Evolutionary conservation across 2,329 filamentous ascomycete genomes (phyloP).

Genomic region (Chalaropsis ovoidea): DNA sequence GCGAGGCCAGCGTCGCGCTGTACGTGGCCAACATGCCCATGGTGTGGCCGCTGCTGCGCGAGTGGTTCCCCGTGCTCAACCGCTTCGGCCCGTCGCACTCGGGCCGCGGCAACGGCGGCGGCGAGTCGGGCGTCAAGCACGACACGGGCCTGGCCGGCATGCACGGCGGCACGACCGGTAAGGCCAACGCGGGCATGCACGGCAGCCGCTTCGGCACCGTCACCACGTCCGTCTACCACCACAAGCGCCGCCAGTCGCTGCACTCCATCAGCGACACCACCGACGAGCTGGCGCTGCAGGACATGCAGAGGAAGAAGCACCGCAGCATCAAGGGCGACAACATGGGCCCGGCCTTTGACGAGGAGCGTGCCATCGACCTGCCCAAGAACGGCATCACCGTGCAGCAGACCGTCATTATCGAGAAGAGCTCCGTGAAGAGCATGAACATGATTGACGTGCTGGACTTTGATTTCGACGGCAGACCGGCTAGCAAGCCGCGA

Average conservation of each 20-base stretch:
- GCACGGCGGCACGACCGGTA: slow-evolving; percentile 6
- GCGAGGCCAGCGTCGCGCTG: slow-evolving; percentile 39
- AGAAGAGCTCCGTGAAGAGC: slow-evolving; percentile 15
- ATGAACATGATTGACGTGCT: not conserved
- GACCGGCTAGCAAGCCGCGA: slow-evolving; percentile 17
- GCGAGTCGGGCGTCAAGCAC: slow-evolving; percentile 12
- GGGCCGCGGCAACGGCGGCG: slow-evolving; percentile 17
- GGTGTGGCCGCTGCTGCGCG: slow-evolving; percentile 37
- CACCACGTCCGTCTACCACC: slow-evolving; percentile 22
- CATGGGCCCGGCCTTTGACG: slow-evolving; percentile 7
- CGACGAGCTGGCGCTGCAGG: slow-evolving; percentile 20
- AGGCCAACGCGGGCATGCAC: slow-evolving; percentile 18
- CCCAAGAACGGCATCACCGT: slow-evolving; percentile 19
- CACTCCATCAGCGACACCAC: slow-evolving; percentile 17
- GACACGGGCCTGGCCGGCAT: slow-evolving; percentile 8
- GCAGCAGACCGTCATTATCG: slow-evolving; percentile 20
- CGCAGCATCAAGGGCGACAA: slow-evolving; percentile 9
- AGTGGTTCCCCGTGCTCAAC: slow-evolving; percentile 28
- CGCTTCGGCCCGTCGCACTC: slow-evolving; percentile 24
- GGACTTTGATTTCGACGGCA: slow-evolving; percentile 15
- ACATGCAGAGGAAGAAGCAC: slow-evolving; percentile 15
- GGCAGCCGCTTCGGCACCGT: slow-evolving; percentile 22
- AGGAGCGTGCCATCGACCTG: slow-evolving; percentile 12
- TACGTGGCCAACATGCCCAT: slow-evolving; percentile 38
- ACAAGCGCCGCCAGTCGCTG: slow-evolving; percentile 17